A percentile compares a stretch with the other conserved stretches of the same genome.
Conservation (phyloP, 345 rosid genomes). For the Corymbia maculata region DNA sequence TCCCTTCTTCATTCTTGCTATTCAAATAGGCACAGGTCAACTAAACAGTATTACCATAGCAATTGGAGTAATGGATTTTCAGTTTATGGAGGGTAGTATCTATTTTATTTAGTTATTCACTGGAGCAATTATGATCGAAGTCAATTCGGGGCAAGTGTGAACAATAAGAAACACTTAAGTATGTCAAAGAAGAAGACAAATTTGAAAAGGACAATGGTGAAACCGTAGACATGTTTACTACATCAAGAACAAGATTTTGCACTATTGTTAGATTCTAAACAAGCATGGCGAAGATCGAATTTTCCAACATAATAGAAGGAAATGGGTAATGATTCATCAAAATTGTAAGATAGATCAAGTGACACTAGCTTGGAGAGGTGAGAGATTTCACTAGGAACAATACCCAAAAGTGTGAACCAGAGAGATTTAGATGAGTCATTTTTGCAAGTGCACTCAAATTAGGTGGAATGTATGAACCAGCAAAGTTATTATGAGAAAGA, state of each 20-base stretch:
- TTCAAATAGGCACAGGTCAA: too few relatives aligned
- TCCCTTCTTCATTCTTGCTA: too few relatives aligned
- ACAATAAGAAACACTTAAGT: not conserved
- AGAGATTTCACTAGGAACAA: not conserved
- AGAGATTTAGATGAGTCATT: not conserved
- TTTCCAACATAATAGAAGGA: not conserved
- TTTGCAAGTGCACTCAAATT: not conserved
- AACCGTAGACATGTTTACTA: not conserved
- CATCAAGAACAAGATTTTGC: not conserved
- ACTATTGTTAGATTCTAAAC: not conserved
- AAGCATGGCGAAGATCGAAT: not conserved
- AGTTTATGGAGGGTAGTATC: too few relatives aligned
- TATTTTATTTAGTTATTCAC: too few relatives aligned
- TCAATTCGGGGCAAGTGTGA: too few relatives aligned
- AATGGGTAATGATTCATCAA: not conserved
- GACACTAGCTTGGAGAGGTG: accelerated
- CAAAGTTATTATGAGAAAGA: not conserved
- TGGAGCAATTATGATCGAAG: too few relatives aligned
- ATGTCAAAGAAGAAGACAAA: not conserved
- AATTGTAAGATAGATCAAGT: not conserved
- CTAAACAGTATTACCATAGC: too few relatives aligned
- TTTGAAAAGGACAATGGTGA: not conserved
- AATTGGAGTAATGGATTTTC: too few relatives aligned
- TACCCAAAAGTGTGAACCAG: accelerated
- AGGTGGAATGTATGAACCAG: accelerated